Conservation (phyloP, 257 asterid genomes). For the Forsythia suspensa region DNA sequence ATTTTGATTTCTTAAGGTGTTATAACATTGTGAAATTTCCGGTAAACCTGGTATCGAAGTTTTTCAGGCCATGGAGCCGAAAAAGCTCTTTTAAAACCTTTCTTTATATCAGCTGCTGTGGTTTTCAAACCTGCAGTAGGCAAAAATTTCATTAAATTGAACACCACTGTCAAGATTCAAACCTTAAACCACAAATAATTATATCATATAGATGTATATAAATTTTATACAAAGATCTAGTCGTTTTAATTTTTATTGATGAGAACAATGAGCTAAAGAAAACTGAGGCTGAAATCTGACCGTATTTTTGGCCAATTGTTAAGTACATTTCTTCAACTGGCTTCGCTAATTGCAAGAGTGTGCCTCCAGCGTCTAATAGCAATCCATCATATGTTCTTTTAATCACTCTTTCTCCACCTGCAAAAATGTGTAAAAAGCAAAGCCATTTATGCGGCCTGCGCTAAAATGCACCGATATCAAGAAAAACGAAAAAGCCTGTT, state of each 20-base stretch:
- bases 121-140: slow-evolving; percentile 58
- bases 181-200: not conserved
- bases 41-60: slow-evolving; percentile 87
- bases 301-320: slow-evolving; percentile 73
- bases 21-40: not conserved
- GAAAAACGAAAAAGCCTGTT: not conserved
- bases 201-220: not conserved
- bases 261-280: not conserved
- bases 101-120: slow-evolving; percentile 72
- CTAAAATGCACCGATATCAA: not conserved
- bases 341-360: slow-evolving; percentile 75
- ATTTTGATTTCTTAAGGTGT: not conserved
- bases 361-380: slow-evolving; percentile 90
- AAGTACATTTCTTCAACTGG: slow-evolving; percentile 82
- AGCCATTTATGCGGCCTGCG: not conserved
- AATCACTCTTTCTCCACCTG: slow-evolving; percentile 39
- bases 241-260: not conserved
- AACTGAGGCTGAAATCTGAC: slow-evolving; percentile 33
- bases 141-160: not conserved
- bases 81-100: slow-evolving; percentile 85
- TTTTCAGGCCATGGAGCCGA: slow-evolving; percentile 89
- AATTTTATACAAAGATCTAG: slow-evolving; percentile 14
- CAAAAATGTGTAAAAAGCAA: not conserved
- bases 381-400: slow-evolving; percentile 74
- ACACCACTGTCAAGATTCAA: slow-evolving; percentile 11